Evolutionary conservation across 2,329 filamentous ascomycete genomes (phyloP).

Genomic region (Moelleriella libera): DNA sequence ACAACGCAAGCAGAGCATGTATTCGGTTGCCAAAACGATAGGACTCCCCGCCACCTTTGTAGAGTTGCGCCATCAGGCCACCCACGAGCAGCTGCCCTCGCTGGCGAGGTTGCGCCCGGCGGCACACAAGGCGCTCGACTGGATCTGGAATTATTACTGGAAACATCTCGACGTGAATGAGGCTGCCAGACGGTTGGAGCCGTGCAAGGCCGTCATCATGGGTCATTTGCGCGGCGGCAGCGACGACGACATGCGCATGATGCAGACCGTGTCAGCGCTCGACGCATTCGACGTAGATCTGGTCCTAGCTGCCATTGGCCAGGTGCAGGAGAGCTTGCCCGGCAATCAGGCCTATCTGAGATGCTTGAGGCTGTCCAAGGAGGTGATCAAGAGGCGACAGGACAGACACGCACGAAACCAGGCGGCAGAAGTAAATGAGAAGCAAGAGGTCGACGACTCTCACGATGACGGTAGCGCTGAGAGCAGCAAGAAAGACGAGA

Average conservation of each 20-base stretch:
- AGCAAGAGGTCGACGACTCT: neutral
- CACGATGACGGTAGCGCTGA: slow-evolving; percentile 4
- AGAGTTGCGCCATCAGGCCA: slow-evolving; percentile 78
- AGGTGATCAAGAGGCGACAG: slow-evolving; percentile 18
- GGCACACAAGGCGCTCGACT: slow-evolving; percentile 55
- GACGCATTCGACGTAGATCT: slow-evolving; percentile 19
- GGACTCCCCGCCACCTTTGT: slow-evolving; percentile 68
- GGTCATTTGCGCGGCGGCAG: slow-evolving; percentile 21
- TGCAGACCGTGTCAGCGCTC: slow-evolving; percentile 14
- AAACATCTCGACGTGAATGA: slow-evolving; percentile 25
- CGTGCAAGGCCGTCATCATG: slow-evolving; percentile 21
- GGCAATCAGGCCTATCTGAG: slow-evolving; percentile 29
- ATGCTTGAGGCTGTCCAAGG: slow-evolving; percentile 27
- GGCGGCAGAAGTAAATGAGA: neutral
- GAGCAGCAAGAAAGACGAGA: slow-evolving; percentile 3
- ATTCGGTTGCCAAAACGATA: slow-evolving; percentile 52
- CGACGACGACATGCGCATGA: slow-evolving; percentile 13
- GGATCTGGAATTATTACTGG: slow-evolving; percentile 92
- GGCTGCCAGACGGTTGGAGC: slow-evolving; percentile 5
- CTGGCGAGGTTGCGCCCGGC: slow-evolving; percentile 59
- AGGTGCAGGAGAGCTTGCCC: slow-evolving; percentile 23
- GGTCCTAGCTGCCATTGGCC: slow-evolving; percentile 22
- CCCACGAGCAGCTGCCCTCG: slow-evolving; percentile 74
- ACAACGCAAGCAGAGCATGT: slow-evolving; percentile 57
- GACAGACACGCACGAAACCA: neutral